Evolutionary conservation across 345 rosid species (phyloP).

Genomic region (Aquilaria sinensis): DNA sequence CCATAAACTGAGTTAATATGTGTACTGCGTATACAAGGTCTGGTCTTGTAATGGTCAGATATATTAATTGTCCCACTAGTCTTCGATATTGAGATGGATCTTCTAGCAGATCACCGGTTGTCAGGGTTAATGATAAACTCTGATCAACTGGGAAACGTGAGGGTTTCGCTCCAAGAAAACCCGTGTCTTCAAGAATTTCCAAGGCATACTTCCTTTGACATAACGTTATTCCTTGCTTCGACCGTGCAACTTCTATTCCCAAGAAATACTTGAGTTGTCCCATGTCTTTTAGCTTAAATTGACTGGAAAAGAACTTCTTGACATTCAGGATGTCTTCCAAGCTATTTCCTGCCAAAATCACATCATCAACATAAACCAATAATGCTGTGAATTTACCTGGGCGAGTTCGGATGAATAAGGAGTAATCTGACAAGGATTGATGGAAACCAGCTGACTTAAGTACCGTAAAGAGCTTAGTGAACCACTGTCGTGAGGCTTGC

Average conservation of each 20-base stretch:
- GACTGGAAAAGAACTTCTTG: not conserved
- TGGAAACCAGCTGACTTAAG: too few relatives aligned
- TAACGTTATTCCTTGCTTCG: not conserved
- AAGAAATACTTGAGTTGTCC: not conserved
- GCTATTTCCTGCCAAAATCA: not conserved
- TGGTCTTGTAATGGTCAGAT: not conserved
- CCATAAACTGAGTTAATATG: conserved; percentile 5
- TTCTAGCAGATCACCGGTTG: not conserved
- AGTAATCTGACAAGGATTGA: too few relatives aligned
- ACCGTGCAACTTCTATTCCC: not conserved
- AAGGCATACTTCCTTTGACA: conserved; percentile 7
- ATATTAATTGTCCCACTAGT: not conserved
- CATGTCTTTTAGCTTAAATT: conserved; percentile 7
- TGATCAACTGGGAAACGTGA: not conserved
- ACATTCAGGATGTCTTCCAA: rapidly evolving
- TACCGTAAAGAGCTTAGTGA: too few relatives aligned
- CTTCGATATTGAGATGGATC: not conserved
- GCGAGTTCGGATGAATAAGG: too few relatives aligned
- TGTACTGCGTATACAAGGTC: conserved; percentile 1
- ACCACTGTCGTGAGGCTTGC: not conserved
- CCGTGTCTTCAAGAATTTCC: not conserved
- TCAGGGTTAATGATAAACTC: too few relatives aligned
- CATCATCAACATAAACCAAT: too few relatives aligned
- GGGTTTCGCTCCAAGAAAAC: not conserved
- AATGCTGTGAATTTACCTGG: too few relatives aligned